Conservation (phyloP, 257 asterid species). For the Salvia splendens region DNA sequence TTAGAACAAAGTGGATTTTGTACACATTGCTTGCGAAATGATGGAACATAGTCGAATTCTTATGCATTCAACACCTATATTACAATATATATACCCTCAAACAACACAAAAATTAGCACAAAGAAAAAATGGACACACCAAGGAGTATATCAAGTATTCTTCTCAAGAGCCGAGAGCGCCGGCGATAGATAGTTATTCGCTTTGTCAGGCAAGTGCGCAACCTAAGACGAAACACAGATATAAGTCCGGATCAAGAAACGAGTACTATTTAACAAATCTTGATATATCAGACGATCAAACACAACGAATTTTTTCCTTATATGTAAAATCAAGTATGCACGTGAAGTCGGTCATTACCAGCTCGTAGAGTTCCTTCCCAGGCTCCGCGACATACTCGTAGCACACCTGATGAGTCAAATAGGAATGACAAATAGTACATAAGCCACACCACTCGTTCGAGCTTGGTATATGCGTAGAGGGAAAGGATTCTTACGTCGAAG, state of each 20-base stretch:
- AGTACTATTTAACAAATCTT: neutral
- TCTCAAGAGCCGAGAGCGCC: constrained; percentile 93
- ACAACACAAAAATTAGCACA: constrained; percentile 17
- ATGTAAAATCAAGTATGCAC: neutral
- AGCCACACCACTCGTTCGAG: constrained; percentile 10
- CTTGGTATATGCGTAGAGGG: neutral
- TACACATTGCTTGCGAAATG: constrained; percentile 28
- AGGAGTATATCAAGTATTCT: constrained; percentile 58
- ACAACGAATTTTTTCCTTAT: no score
- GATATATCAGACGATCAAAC: neutral
- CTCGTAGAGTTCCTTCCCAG: constrained; percentile 95
- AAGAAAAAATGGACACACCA: constrained; percentile 27
- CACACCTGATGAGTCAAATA: constrained; percentile 60
- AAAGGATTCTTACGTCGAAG: constrained; percentile 70
- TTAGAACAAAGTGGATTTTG: constrained; percentile 16
- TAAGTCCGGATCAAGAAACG: neutral
- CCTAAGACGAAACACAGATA: constrained; percentile 41
- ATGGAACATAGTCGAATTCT: constrained; percentile 18
- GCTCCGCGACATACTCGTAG: constrained; percentile 86
- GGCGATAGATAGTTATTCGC: constrained; percentile 97
- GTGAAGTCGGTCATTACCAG: constrained; percentile 50
- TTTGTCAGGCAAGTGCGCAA: constrained; percentile 97
- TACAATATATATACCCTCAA: constrained; percentile 37
- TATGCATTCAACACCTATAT: constrained; percentile 28
- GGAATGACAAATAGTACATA: neutral